These are phyloP conservation scores for Cardiospermum halicacabum DNA, from an alignment of 345 rosid genomes.

Conservation along the genomic window DNA sequence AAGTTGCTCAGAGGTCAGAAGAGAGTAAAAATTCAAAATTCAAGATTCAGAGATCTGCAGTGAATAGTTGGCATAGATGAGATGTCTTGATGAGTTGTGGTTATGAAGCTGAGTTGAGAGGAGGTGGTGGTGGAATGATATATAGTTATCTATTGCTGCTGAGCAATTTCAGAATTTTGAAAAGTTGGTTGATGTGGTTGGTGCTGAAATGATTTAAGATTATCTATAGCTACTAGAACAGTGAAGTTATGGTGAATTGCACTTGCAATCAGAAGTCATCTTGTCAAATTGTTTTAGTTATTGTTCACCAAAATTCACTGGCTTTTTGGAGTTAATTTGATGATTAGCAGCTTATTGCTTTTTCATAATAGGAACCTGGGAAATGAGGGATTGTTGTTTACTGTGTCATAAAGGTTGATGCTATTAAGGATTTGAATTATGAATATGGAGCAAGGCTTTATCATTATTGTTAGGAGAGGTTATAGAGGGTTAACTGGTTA, in stretches of 20 bases:
- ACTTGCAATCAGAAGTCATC: background rate
- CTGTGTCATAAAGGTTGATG: too few species aligned
- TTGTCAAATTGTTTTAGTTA: background rate
- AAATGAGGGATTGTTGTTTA: background rate
- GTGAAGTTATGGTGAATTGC: background rate
- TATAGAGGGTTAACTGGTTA: background rate
- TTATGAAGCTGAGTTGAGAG: background rate
- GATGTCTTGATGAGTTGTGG: background rate
- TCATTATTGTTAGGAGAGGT: background rate
- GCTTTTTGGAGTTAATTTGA: background rate
- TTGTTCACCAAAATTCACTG: background rate
- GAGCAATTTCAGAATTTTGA: background rate
- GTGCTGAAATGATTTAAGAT: background rate
- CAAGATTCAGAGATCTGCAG: background rate
- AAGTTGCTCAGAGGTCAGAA: background rate
- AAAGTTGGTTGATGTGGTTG: background rate
- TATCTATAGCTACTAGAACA: background rate
- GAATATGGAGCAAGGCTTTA: background rate
- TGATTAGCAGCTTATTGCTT: background rate
- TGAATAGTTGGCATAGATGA: background rate
- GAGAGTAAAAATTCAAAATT: background rate
- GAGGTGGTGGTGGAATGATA: background rate
- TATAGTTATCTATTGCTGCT: background rate
- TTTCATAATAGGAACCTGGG: background rate
- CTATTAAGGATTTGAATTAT: background rate